A percentile compares a stretch with the other conserved stretches of the same genome.
phyloP scores from a whole-genome alignment of 805 yeast genomes.

The Cyberlindnera galapagoensis region DNA sequence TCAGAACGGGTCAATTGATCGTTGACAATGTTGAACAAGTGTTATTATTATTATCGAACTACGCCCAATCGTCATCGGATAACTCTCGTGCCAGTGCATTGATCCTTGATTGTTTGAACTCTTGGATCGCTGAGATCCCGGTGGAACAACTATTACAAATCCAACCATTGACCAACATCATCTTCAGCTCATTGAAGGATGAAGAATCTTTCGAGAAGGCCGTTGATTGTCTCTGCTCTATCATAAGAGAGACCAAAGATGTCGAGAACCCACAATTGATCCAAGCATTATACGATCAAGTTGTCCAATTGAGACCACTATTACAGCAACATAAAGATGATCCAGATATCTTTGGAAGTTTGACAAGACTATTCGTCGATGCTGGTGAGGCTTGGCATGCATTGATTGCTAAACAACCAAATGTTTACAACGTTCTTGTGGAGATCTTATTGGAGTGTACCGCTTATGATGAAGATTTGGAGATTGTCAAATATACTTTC shows the following conservation, averaged over 20 bases:
- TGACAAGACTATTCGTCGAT: conserved; percentile 76
- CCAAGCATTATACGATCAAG: conserved; percentile 59
- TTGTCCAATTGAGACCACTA: conserved; percentile 53
- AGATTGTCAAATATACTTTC: conserved; percentile 83
- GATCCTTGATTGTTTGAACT: conserved; percentile 69
- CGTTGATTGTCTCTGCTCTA: conserved; percentile 77
- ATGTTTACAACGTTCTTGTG: conserved; percentile 64
- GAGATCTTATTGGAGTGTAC: conserved; percentile 66
- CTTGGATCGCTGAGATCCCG: conserved; percentile 89
- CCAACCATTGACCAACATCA: conserved; percentile 57
- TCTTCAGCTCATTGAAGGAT: conserved; percentile 52
- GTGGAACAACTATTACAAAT: conserved; percentile 59
- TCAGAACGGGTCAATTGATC: conserved; percentile 58
- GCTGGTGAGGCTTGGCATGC: conserved; percentile 97
- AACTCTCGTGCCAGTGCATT: conserved; percentile 30
- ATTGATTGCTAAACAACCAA: conserved; percentile 66
- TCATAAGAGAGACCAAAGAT: conserved; percentile 78
- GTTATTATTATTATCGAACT: conserved; percentile 51
- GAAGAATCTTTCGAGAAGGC: conserved; percentile 78
- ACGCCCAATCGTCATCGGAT: conserved; percentile 31
- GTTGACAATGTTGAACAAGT: conserved; percentile 63
- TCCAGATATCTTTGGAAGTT: conserved; percentile 54
- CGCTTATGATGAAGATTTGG: conserved; percentile 74
- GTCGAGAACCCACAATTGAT: conserved; percentile 57
- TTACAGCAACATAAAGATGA: conserved; percentile 36